phyloP scores from a whole-genome alignment of 116 monocot genomes.

The Phalaenopsis hybrid region DNA sequence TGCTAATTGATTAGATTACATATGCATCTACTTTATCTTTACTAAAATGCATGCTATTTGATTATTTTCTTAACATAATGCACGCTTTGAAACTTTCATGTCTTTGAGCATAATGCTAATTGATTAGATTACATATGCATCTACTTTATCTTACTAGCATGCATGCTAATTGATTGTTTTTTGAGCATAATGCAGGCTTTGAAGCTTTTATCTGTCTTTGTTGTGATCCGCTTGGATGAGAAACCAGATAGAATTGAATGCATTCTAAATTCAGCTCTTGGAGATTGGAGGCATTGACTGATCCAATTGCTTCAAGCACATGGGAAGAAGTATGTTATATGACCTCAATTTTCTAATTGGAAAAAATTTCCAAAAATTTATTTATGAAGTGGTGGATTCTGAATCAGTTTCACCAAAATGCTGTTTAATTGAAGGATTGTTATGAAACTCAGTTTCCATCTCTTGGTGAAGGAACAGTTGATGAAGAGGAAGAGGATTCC shows the following conservation, averaged over 20 bases:
- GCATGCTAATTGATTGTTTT: neutral
- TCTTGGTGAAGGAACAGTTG: too few relatives aligned
- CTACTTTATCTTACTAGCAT: neutral
- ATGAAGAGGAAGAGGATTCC: too few relatives aligned
- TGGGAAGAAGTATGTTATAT: slow-evolving; percentile 56
- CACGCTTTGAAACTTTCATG: slow-evolving; percentile 65
- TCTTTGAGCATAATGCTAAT: slow-evolving; percentile 16
- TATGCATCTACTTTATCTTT: neutral
- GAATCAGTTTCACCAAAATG: too few relatives aligned
- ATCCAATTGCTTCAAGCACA: slow-evolving; percentile 66
- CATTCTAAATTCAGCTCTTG: slow-evolving; percentile 46
- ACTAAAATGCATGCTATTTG: neutral
- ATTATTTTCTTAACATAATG: neutral
- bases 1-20: too few relatives aligned
- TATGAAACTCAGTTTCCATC: too few relatives aligned
- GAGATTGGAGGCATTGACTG: slow-evolving; percentile 16
- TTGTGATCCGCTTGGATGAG: slow-evolving; percentile 58
- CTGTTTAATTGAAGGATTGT: too few relatives aligned
- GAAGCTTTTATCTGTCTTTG: slow-evolving; percentile 54
- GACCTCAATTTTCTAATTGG: neutral
- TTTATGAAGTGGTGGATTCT: too few relatives aligned
- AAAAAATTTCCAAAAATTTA: neutral
- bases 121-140: too few relatives aligned
- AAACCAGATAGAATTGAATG: slow-evolving; percentile 52
- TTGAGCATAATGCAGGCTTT: slow-evolving; percentile 44